Conservation (phyloP, 371 early-diverging fungal genomes). For the Mucor plumbeus region DNA sequence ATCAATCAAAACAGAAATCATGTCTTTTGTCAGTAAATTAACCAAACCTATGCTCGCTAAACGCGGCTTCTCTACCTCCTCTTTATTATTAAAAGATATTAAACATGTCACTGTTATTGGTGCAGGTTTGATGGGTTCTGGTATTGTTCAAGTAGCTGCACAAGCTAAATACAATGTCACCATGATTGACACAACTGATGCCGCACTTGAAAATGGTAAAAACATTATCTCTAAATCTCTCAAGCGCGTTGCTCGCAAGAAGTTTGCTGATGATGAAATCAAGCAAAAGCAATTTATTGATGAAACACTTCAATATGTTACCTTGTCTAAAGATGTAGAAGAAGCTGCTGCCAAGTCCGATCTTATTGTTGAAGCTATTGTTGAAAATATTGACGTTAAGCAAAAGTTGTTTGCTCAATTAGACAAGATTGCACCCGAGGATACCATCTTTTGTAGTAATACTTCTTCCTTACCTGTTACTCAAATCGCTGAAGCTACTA, state of each 20-base stretch:
- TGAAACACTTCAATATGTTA: constrained; percentile 66
- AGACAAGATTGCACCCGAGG: constrained; percentile 73
- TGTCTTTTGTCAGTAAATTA: constrained; percentile 13
- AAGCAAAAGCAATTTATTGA: constrained; percentile 69
- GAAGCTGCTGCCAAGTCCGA: constrained; percentile 65
- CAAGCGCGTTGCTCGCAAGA: constrained; percentile 88
- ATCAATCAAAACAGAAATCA: constrained; percentile 9
- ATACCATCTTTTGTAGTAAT: constrained; percentile 88
- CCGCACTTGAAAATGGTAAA: constrained; percentile 77
- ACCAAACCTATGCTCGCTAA: neutral
- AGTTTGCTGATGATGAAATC: constrained; percentile 74
- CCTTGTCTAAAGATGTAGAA: constrained; percentile 64
- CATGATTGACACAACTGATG: constrained; percentile 83
- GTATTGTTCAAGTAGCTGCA: constrained; percentile 95
- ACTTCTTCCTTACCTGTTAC: constrained; percentile 89
- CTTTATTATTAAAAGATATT: constrained; percentile 42
- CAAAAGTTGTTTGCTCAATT: constrained; percentile 75
- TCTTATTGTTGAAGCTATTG: constrained; percentile 93
- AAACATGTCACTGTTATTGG: constrained; percentile 77
- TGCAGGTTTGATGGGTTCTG: constrained; percentile 94
- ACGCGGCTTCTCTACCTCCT: constrained; percentile 29
- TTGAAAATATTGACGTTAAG: constrained; percentile 91
- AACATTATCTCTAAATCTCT: constrained; percentile 82
- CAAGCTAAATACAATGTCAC: constrained; percentile 81
- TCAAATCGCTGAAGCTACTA: constrained; percentile 77